Base-by-base conservation (phyloP, 176 grass and related monocot species). In the Carex myosuroides region DNA sequence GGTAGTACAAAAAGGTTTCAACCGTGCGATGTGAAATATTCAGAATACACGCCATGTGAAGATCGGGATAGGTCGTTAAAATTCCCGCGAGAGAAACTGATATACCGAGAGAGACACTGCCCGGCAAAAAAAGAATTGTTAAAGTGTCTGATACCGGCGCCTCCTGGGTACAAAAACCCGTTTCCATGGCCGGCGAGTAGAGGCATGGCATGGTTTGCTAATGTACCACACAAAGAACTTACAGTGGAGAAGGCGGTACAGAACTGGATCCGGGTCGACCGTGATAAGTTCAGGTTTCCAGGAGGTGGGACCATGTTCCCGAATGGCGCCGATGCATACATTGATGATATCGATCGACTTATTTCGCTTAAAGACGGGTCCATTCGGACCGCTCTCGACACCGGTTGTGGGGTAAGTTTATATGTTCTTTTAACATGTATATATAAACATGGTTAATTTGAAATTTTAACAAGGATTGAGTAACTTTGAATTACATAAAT, bases 1-100 rank as follows among this genome's bases (percentile, higher is more conserved):
- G 62, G 64, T 10, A 18, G 26, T 29, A 17, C 16, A 39, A 66
- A 29, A 69, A 14, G 26, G 37, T 90, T 90, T 70, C 85, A 46
- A 37, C 64, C 85, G 12, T 90, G 88, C 48, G 85, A 80, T 26
- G 18, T 33, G 29, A 90, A 90, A 64, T 90, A 81, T 37, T 86
- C 81, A 3, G 88, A 90, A 60, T 90, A 90, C 84, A 90, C 88
- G 1, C 88, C 88, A 13, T 90, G 88, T 64, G 88, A 90, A 83
- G 88, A 90, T 61, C 60, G 70, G 22, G 52, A 84, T 39, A 82
- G 88, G 81, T 90, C 88, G 10, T 39, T 90, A 22, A 60, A 72
- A 68, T 90, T 90, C 29, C 69, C 77, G 0, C 85, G 85, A 13
- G 88, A 90, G 4, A 81, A 85, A 60, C 80, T 90, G 3, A 84